Evolutionary conservation across 2,329 filamentous ascomycete species (phyloP).

Genomic region (Tothia fuscella): DNA sequence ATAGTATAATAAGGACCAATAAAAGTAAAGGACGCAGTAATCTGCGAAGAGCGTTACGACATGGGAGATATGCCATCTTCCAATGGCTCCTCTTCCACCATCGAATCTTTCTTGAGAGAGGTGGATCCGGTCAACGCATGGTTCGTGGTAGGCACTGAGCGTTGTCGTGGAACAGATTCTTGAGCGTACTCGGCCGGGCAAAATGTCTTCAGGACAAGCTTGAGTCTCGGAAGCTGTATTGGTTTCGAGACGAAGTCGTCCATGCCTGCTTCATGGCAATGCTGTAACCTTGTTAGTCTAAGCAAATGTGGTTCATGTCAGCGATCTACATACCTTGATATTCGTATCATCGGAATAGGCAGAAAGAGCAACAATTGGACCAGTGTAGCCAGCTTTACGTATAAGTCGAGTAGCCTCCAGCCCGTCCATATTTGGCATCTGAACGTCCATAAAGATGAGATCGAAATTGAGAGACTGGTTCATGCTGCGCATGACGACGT

Average conservation of each 20-base stretch:
- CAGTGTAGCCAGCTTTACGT: constrained; percentile 71
- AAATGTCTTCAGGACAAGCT: constrained; percentile 70
- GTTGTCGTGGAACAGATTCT: not conserved
- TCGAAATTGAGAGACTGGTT: constrained; percentile 61
- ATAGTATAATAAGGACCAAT: too few relatives aligned
- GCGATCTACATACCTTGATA: constrained; percentile 57
- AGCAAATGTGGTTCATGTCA: not conserved
- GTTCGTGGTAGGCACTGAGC: not conserved
- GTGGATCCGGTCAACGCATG: too few relatives aligned
- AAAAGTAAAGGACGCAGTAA: too few relatives aligned
- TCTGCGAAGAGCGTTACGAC: too few relatives aligned
- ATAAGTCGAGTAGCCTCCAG: constrained; percentile 78
- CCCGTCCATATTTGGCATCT: constrained; percentile 87
- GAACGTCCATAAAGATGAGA: constrained; percentile 91
- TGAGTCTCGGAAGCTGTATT: constrained; percentile 72
- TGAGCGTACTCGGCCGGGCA: constrained; percentile 38
- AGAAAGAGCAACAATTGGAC: constrained; percentile 81
- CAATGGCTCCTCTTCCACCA: too few relatives aligned
- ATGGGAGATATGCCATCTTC: too few relatives aligned
- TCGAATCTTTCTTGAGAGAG: too few relatives aligned
- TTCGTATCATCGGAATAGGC: constrained; percentile 88
- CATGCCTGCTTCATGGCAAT: constrained; percentile 74
- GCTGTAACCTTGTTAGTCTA: constrained; percentile 18
- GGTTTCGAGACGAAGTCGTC: constrained; percentile 70
- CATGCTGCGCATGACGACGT: constrained; percentile 75